Base-by-base conservation (phyloP, 495 filamentous ascomycete genomes). In the Aspergillus sclerotiicarbonarius region DNA sequence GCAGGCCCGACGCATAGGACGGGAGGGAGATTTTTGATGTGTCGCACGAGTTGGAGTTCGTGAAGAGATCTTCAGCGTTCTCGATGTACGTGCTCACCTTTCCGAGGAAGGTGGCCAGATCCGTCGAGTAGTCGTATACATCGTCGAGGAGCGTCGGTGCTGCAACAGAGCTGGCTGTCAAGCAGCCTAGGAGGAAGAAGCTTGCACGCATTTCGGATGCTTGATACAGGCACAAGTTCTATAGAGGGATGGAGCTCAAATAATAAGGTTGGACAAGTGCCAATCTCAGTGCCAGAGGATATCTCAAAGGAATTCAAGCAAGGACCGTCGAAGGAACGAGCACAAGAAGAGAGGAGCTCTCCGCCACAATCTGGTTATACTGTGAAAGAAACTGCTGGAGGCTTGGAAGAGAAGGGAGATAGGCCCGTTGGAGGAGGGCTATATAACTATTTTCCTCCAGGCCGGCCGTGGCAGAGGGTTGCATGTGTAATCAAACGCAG, bases 1-100 rank as follows among this genome's bases (percentile, higher is more conserved):
- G 84, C 7, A 94, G 78, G 43, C 77, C 71, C 0, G 70, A 76
- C 15, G 73, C 69, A 57, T 64, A 71, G 9, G 68, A 58, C 4
- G 80, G 78, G 50, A 80, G 61, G 4, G 64, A 39, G 21, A 77
- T 74, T 32, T 67, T 70, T 15, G 76, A 74, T 20, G 66, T 25
- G 49, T 77, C 69, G 60, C 78, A 81, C n/a, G 62, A 50, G 6
- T 62, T 33, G 6, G 68, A 45, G 4, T 61, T 45, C 47, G 57
- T 64, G 41, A 56, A 46, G n/a, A 57, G 37, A 30, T 69, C 54
- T 8, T 57, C 66, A 29, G 56, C 39, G 15, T 57, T 44, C 21
- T 67, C 56, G 62, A 79, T 78, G 45, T 72, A 61, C 47, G 67
- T 54, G 67, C 75, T 76, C 21, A 79, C 73, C 66, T 64, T 70